Conservation (phyloP, 257 asterid genomes). For the Parsonsia alboflavescens region DNA sequence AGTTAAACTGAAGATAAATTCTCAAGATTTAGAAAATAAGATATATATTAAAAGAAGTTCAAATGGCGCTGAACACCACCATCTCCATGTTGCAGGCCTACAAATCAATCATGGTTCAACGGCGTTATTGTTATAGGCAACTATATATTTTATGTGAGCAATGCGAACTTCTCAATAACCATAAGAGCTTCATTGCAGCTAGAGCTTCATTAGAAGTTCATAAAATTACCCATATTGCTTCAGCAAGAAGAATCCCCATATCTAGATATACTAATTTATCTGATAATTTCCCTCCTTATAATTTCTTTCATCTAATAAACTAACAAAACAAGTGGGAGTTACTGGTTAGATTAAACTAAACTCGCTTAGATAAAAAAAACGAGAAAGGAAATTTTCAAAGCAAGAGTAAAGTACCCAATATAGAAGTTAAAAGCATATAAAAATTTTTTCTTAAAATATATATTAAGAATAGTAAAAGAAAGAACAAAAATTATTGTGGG, state of each 20-base stretch:
- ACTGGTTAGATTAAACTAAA: background rate
- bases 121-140: no score
- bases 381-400: background rate
- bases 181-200: no score
- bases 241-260: background rate
- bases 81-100: no score
- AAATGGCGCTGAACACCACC: no score
- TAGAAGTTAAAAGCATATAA: background rate
- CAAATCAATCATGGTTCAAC: no score
- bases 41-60: no score
- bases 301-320: background rate
- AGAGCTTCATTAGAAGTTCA: background rate
- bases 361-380: background rate
- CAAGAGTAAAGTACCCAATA: background rate
- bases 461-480: background rate
- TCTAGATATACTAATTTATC: background rate
- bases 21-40: no score
- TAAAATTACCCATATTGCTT: background rate
- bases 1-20: no score
- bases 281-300: background rate
- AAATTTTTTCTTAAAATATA: background rate
- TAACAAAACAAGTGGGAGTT: background rate
- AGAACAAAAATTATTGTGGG: slow-evolving; percentile 12
- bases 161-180: background rate
- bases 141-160: no score